These are phyloP conservation scores for Marasmius sp. DNA, from an alignment of 1,284 basidiomycete genomes.

Conservation along the genomic window DNA sequence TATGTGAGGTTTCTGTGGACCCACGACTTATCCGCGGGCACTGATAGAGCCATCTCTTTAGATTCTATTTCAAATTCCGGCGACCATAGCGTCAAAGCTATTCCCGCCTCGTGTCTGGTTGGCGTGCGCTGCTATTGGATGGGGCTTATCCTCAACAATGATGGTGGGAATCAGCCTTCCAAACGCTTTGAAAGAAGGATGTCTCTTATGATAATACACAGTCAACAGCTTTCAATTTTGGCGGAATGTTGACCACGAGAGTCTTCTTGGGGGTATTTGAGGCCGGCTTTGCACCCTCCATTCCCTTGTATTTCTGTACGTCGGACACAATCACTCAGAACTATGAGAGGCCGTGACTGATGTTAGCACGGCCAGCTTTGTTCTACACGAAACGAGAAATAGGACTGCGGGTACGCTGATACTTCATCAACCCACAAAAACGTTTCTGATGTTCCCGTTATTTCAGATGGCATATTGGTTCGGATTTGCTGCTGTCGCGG, in stretches of 20 bases:
- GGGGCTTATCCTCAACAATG: conserved; percentile 68
- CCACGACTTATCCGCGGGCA: not conserved
- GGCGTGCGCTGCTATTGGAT: conserved; percentile 62
- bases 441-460: not conserved
- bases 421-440: not conserved
- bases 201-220: conserved; percentile 24
- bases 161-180: conserved; percentile 45
- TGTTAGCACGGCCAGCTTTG: conserved; percentile 44
- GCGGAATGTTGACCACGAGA: conserved; percentile 56
- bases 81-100: conserved; percentile 64
- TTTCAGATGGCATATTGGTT: conserved; percentile 70
- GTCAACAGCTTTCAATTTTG: conserved; percentile 59
- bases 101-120: conserved; percentile 68
- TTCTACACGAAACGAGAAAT: conserved; percentile 77
- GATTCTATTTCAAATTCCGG: conserved; percentile 74
- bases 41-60: conserved; percentile 24
- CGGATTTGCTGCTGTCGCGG: conserved; percentile 76
- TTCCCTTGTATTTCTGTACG: conserved; percentile 74
- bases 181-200: not conserved
- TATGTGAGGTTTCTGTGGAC: conserved; percentile 48
- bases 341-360: not conserved
- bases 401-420: conserved; percentile 50
- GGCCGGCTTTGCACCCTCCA: conserved; percentile 70
- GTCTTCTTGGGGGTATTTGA: conserved; percentile 70
- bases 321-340: conserved; percentile 1